Evolutionary conservation across 2,329 filamentous ascomycete genomes (phyloP), one percentile per base, ranked within the genome.

Genomic region (Mariannaea sp.): DNA sequence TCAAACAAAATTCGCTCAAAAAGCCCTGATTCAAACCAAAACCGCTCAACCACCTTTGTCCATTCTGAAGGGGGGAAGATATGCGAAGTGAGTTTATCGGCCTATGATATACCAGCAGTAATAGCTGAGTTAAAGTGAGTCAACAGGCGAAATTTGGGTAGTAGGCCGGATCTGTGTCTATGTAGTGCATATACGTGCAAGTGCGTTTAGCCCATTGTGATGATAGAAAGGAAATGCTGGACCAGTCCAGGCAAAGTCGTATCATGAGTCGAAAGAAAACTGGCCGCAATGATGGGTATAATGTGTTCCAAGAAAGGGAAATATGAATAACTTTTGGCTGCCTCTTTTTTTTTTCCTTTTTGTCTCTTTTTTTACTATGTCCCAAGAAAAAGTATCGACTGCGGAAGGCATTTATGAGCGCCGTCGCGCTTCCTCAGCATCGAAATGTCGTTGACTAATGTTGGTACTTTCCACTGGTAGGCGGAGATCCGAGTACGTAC

Each of bases 381-480:
- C 44, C 36, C 22, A 41, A 40, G 19, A 17, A 45, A n/a, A n/a
- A n/a, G n/a, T n/a, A 5, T 20, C 8, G 27, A 30, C 22, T 24
- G 33, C 14, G 9, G 29, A 16, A 35, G 14, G 12, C 26, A 20
- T 13, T 56, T 44, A 56, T 24, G n/a, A 32, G 19, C 16, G 49
- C 20, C 45, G 48, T 59, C 36, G 56, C 61, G 6, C 65, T 53
- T 50, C n/a, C n/a, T 62, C 62, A 19, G 59, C 9, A 12, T 32
- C 13, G 29, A 32, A 55, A 5, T 61, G 52, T 14, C 59, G 62
- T 19, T 58, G 57, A 8, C 60, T 57, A 16, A 65, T 35, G 7
- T 44, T 51, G 3, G 67, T 44, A 29, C 75, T 74, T 48, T 65
- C 69, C 6, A 68, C 63, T 1, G 76, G 75, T 10, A 78, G 70